These are phyloP conservation scores for Sideroxylon spinosum DNA, from an alignment of 179 eudicot species.

Conservation along the genomic window DNA sequence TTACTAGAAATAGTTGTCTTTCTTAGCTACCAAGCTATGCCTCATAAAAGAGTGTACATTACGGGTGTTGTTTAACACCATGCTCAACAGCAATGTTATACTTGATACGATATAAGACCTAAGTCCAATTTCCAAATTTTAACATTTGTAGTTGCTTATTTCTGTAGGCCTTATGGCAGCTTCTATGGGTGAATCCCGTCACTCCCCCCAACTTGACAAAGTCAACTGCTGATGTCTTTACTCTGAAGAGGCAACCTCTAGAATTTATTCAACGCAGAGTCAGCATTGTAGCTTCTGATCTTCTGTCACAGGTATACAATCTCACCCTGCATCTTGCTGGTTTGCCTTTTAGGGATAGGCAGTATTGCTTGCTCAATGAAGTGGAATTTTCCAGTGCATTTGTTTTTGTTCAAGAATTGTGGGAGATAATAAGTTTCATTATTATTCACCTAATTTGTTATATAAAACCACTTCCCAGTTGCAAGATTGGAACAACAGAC, in stretches of 20 bases:
- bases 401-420: not conserved
- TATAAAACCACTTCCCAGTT: conserved; percentile 39
- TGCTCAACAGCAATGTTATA: not conserved
- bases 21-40: conserved; percentile 5
- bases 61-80: not conserved
- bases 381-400: not conserved
- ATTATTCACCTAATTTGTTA: conserved; percentile 10
- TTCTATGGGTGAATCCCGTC: conserved; percentile 78
- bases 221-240: conserved; percentile 31
- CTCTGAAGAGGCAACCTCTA: conserved; percentile 56
- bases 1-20: not conserved
- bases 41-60: not conserved
- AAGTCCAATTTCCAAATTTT: conserved; percentile 7
- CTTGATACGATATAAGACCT: not conserved
- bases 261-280: conserved; percentile 83
- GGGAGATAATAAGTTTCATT: not conserved
- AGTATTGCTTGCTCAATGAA: not conserved
- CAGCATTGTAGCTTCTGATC: conserved; percentile 79
- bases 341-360: not conserved
- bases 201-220: conserved; percentile 42
- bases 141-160: conserved; percentile 14
- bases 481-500: conserved; percentile 99
- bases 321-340: not conserved
- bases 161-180: conserved; percentile 89
- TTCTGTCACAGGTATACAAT: conserved; percentile 72